Evolutionary conservation across 73 alveolate species (phyloP), one percentile per base, ranked within the genome.

Genomic region (Uronychia setigera): DNA sequence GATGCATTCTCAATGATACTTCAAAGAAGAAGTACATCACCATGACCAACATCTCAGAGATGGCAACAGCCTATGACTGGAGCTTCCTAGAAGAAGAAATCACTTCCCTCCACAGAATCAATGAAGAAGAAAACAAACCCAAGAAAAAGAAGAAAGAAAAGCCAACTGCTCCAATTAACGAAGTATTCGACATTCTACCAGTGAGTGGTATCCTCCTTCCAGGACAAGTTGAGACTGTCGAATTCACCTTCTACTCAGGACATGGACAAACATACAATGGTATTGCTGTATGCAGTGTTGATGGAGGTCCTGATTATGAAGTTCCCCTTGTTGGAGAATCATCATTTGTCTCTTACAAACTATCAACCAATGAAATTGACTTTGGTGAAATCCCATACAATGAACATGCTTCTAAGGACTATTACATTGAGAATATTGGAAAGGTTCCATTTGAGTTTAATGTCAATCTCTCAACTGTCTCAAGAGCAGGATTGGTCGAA

Each of bases 231-330:
- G 99, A 99, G 93, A 94, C 96, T 82, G 99, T 97, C 0, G 98
- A 98, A 79, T 97, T 97, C 82, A 95, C 98, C 33, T 94, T 94
- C 87, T 95, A 98, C 82, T 98, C 99, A 25, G 98, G 98, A 35
- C 98, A 98, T 78, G 99, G 99, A 60, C 88, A 90, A 85, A 92
- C 95, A 85, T 97, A 94, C 84, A 96, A 93, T 81, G 98, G 99
- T 33, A 89, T 97, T 25, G 99, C 99, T 26, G 98, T 98, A 79
- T 98, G 99, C 67, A 88, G 94, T 75, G 99, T 98, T 0, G 99
- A 98, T 75, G 99, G 99, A 14, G 99, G 99, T 26, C 99, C 99
- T 27, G 99, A 99, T 84, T 99, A 99, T 90, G 99, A 98, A 93
- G 98, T 99, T 35, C 94, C 97, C 59, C 93, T 99, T 31, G 96